Evolutionary conservation across 2,329 filamentous ascomycete genomes (phyloP).

Genomic region (Phoma sp.): DNA sequence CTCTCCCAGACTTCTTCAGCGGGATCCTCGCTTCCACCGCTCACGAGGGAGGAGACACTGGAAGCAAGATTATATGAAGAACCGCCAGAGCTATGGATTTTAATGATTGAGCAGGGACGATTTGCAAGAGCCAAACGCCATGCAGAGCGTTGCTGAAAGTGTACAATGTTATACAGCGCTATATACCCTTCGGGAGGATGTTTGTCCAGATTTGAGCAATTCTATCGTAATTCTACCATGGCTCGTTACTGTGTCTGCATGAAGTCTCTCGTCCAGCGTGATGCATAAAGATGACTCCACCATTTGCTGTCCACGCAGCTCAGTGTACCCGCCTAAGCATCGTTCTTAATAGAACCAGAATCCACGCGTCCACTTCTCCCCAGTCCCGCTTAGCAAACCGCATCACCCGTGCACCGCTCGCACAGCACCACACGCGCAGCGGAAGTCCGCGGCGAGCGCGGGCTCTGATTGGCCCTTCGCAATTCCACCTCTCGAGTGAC

Average conservation of each 20-base stretch:
- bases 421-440: neutral
- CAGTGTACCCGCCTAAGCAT: too few relatives aligned
- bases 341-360: too few relatives aligned
- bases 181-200: slow-evolving; percentile 15
- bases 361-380: too few relatives aligned
- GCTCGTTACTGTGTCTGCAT: too few relatives aligned
- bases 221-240: too few relatives aligned
- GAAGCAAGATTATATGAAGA: neutral
- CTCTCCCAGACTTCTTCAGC: neutral
- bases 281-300: too few relatives aligned
- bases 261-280: too few relatives aligned
- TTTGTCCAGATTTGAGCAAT: neutral
- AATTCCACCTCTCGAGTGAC: slow-evolving; percentile 1
- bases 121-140: neutral
- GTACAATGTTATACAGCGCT: slow-evolving; percentile 61
- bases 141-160: neutral
- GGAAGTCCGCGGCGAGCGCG: slow-evolving; percentile 3
- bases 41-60: neutral
- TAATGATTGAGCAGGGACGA: slow-evolving; percentile 8
- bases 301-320: too few relatives aligned
- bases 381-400: too few relatives aligned
- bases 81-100: neutral
- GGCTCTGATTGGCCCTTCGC: slow-evolving; percentile 4
- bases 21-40: neutral
- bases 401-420: too few relatives aligned